Conservation (phyloP, 2,329 filamentous ascomycete species). For the Pseudogymnoascus sp. region DNA sequence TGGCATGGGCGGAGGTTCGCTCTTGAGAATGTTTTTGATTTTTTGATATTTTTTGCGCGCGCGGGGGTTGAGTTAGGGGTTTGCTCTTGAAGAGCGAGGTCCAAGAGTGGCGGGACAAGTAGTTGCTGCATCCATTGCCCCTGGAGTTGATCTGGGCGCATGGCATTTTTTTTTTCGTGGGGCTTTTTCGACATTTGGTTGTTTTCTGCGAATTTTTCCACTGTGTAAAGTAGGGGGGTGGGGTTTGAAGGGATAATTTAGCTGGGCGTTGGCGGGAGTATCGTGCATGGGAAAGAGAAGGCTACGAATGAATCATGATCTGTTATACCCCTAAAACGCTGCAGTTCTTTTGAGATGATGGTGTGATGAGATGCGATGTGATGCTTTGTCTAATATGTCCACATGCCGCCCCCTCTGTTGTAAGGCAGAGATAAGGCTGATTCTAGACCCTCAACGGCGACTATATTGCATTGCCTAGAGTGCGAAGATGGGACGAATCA, state of each 20-base stretch:
- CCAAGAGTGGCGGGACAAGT: not conserved
- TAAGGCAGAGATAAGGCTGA: not conserved
- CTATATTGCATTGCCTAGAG: not conserved
- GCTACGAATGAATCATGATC: conserved; percentile 3
- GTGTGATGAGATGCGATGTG: no score
- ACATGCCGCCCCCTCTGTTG: not conserved
- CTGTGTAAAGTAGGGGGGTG: not conserved
- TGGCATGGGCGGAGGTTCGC: not conserved
- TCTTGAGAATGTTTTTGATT: not conserved
- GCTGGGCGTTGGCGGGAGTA: conserved; percentile 1
- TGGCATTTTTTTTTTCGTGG: not conserved
- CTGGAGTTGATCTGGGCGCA: not conserved
- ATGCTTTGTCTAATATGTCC: not conserved
- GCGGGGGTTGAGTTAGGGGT: not conserved
- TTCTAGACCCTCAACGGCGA: not conserved
- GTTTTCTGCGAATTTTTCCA: not conserved
- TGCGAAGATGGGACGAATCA: not conserved
- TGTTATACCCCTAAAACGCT: not conserved
- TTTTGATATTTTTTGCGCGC: not conserved
- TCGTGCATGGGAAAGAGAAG: conserved; percentile 2
- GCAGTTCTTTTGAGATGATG: not conserved
- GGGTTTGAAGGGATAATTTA: conserved; percentile 3
- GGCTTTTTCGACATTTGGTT: not conserved
- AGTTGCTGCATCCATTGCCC: not conserved
- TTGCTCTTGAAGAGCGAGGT: not conserved